phyloP scores from a whole-genome alignment of 495 filamentous ascomycete species.

The Xylaria nigripes region DNA sequence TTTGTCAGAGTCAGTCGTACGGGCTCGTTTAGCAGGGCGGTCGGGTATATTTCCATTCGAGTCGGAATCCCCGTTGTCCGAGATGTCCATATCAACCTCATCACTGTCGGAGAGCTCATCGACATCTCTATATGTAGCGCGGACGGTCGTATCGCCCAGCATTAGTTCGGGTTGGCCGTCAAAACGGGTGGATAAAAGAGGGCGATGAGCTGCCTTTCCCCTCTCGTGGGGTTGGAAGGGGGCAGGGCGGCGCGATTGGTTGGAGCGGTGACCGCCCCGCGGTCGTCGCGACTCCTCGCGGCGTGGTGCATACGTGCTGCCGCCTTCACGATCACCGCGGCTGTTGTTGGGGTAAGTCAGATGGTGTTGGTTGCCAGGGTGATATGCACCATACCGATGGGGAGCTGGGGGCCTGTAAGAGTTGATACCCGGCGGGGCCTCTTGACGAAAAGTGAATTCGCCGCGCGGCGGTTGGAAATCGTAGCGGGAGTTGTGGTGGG shows the following conservation, averaged over 20 bases:
- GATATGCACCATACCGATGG: constrained; percentile 16
- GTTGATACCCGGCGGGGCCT: constrained; percentile 33
- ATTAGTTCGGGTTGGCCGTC: constrained; percentile 26
- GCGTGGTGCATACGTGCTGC: constrained; percentile 3
- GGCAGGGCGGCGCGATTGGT: constrained; percentile 13
- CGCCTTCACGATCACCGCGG: constrained; percentile 2
- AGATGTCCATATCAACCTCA: constrained; percentile 60
- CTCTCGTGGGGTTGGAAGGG: not conserved
- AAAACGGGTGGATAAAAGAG: constrained; percentile 31
- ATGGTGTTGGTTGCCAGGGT: constrained; percentile 3
- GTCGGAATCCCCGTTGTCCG: constrained; percentile 40
- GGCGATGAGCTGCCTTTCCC: constrained; percentile 29
- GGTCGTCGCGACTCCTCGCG: constrained; percentile 13
- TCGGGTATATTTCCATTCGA: constrained; percentile 32
- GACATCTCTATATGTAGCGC: constrained; percentile 38
- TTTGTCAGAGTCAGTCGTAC: constrained; percentile 26
- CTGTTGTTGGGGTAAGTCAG: constrained; percentile 9
- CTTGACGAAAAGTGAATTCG: constrained; percentile 40
- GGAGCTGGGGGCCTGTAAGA: constrained; percentile 12
- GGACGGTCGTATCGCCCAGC: constrained; percentile 29
- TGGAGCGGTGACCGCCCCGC: constrained; percentile 11
- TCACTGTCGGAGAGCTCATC: constrained; percentile 66
- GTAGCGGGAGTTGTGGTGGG: constrained; percentile 6
- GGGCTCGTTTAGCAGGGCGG: constrained; percentile 42
- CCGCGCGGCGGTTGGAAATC: constrained; percentile 29